Conservation (phyloP, 768 basidiomycete genomes). For the Russula lepida region DNA sequence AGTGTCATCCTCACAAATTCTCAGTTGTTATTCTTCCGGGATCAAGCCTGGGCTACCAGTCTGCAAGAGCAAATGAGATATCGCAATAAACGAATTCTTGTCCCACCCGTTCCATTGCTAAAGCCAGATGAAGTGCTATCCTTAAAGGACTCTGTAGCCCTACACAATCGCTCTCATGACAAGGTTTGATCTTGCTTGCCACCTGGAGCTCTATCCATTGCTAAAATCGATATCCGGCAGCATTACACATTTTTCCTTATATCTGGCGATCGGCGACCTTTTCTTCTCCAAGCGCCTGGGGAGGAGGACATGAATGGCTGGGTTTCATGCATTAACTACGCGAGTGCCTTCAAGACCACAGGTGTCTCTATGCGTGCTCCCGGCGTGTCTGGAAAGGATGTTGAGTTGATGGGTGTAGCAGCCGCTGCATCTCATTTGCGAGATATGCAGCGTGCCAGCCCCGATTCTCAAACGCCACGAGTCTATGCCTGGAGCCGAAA, state of each 20-base stretch:
- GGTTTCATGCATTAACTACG: slow-evolving; percentile 91
- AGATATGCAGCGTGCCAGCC: slow-evolving; percentile 43
- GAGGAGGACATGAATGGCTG: slow-evolving; percentile 78
- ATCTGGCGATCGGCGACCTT: slow-evolving; percentile 69
- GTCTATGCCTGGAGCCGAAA: slow-evolving; percentile 32
- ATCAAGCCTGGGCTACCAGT: slow-evolving; percentile 46
- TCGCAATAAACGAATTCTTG: slow-evolving; percentile 28
- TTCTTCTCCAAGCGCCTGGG: slow-evolving; percentile 65
- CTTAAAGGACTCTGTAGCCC: slow-evolving; percentile 67
- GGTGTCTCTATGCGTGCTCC: slow-evolving; percentile 73
- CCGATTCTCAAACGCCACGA: slow-evolving; percentile 21
- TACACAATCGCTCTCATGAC: slow-evolving; percentile 67
- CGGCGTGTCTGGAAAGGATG: slow-evolving; percentile 59
- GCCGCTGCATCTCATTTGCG: slow-evolving; percentile 80
- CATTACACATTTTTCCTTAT: slow-evolving; percentile 68
- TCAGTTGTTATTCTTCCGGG: slow-evolving; percentile 86
- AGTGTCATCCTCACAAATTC: slow-evolving; percentile 82
- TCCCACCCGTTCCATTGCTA: slow-evolving; percentile 38
- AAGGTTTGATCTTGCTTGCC: slow-evolving; percentile 46
- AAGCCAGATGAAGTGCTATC: slow-evolving; percentile 84
- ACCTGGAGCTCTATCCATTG: background rate
- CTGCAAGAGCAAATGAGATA: slow-evolving; percentile 38
- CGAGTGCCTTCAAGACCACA: slow-evolving; percentile 81
- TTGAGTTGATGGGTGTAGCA: slow-evolving; percentile 74
- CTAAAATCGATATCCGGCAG: background rate